phyloP scores from a whole-genome alignment of 1,284 basidiomycete genomes.

The Sphagnurus paluster region DNA sequence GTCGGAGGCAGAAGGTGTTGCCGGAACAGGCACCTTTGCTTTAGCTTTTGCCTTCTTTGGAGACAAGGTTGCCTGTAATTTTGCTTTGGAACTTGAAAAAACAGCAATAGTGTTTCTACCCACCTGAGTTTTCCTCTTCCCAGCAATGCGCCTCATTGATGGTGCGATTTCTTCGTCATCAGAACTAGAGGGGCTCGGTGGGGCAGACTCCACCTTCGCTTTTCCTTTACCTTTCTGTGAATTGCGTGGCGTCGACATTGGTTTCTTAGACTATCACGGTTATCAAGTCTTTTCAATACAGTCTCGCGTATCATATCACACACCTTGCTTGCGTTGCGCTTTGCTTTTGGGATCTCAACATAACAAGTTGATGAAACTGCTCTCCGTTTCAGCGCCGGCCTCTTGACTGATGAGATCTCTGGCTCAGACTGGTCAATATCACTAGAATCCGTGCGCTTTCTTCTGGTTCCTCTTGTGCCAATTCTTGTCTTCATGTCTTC shows the following conservation, averaged over 20 bases:
- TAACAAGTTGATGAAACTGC: slow-evolving; percentile 39
- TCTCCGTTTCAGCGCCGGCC: slow-evolving; percentile 45
- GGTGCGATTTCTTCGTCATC: too few relatives aligned
- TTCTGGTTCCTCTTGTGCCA: slow-evolving; percentile 14
- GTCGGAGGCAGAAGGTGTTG: slow-evolving; percentile 19
- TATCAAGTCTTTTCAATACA: too few relatives aligned
- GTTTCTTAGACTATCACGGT: too few relatives aligned
- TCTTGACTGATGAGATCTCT: slow-evolving; percentile 12
- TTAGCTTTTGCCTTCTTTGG: slow-evolving; percentile 44
- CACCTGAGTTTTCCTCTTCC: not conserved
- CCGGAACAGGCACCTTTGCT: slow-evolving; percentile 32
- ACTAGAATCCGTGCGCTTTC: slow-evolving; percentile 22
- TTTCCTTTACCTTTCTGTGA: too few relatives aligned
- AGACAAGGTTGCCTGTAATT: slow-evolving; percentile 7
- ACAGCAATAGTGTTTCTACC: not conserved
- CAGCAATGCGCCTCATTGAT: not conserved
- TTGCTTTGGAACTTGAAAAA: not conserved
- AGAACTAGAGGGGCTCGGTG: too few relatives aligned
- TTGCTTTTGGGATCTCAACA: slow-evolving; percentile 41
- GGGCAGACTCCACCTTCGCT: too few relatives aligned
- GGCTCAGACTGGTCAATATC: slow-evolving; percentile 19
- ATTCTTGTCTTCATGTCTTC: slow-evolving; percentile 22
- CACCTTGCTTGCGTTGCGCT: slow-evolving; percentile 40
- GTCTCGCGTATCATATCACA: slow-evolving; percentile 14
- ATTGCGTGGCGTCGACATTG: too few relatives aligned